Evolutionary conservation across 495 filamentous ascomycete species (phyloP), one percentile per base, ranked within the genome.

Genomic region (Friedmanniomyces simplex): DNA sequence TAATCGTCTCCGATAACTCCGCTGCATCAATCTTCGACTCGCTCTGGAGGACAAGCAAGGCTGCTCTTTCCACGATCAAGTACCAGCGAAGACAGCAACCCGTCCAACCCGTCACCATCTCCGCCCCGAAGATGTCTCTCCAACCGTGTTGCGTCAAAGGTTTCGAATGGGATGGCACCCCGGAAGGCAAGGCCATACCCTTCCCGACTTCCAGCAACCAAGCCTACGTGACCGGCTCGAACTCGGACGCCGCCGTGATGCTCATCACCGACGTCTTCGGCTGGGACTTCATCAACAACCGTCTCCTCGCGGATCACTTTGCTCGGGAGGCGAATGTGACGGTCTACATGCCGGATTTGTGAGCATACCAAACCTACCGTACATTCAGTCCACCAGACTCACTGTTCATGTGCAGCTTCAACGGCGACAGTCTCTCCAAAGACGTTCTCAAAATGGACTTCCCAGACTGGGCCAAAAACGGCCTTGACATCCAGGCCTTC

Each of bases 281-380:
- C 14, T 81, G 77, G 78, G 72, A 57, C 21, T 73, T 73, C 39
- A 61, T 62, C 22, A 81, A 80, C 55, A 60, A 66, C 32, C 68
- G 77, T 0, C 49, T 80, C 0, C 62, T 80, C 7, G 76, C 77
- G 6, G 78, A 79, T 60, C 70, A 77, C 58, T 79, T 71, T 49
- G 75, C 76, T 0, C 65, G 72, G 37, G 75, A 79, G 57, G 68
- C 66, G 22, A 61, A 73, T 50, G 78, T 73, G 0, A 79, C 75
- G 1, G 76, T 79, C 37, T 79, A 74, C 54, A 43, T 79, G 0
- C 73, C 76, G 0, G 76, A 79, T 50, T 79, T 76, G 50, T 77
- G 70, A 52, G 63, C 53, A n/a, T n/a, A n/a, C n/a, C n/a, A n/a
- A n/a, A n/a, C n/a, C n/a, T n/a, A n/a, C n/a, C n/a, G n/a, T n/a